Evolutionary conservation across 352 stramenopile genomes (phyloP), one percentile per base, ranked within the genome.

Genomic region (Pythium angustatum): DNA sequence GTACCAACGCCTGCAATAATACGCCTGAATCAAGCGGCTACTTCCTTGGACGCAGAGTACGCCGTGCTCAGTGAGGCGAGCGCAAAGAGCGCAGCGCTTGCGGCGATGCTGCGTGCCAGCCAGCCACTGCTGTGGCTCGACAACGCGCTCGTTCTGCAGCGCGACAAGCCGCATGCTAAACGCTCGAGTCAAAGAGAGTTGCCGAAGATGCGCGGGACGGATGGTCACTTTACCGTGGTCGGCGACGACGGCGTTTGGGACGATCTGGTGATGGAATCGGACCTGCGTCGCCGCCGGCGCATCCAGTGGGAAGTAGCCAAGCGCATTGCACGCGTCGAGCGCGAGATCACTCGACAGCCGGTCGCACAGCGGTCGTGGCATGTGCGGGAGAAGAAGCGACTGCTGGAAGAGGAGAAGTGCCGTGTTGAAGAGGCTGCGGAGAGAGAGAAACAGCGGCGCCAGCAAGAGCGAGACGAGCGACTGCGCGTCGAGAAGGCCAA

Each of bases 271-370:
- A 22, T 69, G 24, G 73, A 78, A 22, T 68, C 72, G 34, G 75
- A 71, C 62, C 71, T 69, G 57, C 62, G 73, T 5, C 73, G 76
- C 56, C 78, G 72, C 33, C 61, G 74, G 1, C 72, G 76, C 19
- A 41, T 92, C 52, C 79, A 89, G 52, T 92, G 81, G 83, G 83
- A 92, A 68, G 79, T 92, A 27, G 66, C 83, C 43, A 77, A 78
- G 58, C 76, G 83, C 7, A 90, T 90, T 44, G 83, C 83, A 2
- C 79, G 83, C 5, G 78, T 92, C 19, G 81, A 90, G 22, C 68
- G 79, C 14, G 81, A 90, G 52, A 63, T 90, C 68, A 71, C 71
- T 52, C 70, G 69, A 31, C 69, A 83, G 58, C 76, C 81, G 6
- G 75, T 64, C 26, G 57, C 57, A 3, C 72, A 88, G 36, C 72